Evolutionary conservation across 2,329 filamentous ascomycete genomes (phyloP).

Genomic region (Pezicula rhizophila): DNA sequence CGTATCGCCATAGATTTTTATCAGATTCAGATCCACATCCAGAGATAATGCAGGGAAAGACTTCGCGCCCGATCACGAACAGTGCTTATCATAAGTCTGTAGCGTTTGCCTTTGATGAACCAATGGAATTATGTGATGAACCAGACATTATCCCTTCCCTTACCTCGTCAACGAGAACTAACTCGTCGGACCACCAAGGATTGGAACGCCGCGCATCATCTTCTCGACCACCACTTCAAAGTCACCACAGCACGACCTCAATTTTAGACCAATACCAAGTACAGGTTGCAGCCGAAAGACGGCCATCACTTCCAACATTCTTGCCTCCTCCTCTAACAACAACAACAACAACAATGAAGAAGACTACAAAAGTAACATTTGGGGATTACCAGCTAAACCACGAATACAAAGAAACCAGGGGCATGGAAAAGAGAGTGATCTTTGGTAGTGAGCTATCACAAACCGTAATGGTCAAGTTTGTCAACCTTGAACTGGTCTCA

Average conservation of each 20-base stretch:
- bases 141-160: neutral
- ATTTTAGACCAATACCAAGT: neutral
- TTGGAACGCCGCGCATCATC: neutral
- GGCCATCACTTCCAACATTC: neutral
- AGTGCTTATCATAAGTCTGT: slow-evolving; percentile 7
- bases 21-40: too few species aligned
- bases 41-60: too few species aligned
- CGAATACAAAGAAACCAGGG: slow-evolving; percentile 1
- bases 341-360: neutral
- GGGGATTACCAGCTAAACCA: slow-evolving; percentile 11
- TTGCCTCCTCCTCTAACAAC: neutral
- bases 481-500: slow-evolving; percentile 3
- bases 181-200: too few species aligned
- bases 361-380: slow-evolving; percentile 8
- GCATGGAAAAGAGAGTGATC: slow-evolving; percentile 13
- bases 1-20: too few species aligned
- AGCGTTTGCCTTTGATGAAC: slow-evolving; percentile 5
- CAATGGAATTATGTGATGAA: slow-evolving; percentile 3
- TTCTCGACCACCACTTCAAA: neutral
- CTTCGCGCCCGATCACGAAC: neutral
- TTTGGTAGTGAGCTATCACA: slow-evolving; percentile 14
- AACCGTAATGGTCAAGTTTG: slow-evolving; percentile 14
- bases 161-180: neutral
- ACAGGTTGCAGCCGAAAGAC: neutral
- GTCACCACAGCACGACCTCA: neutral